Evolutionary conservation across 768 basidiomycete species (phyloP).

Genomic region (Tricholoma bakamatsutake): DNA sequence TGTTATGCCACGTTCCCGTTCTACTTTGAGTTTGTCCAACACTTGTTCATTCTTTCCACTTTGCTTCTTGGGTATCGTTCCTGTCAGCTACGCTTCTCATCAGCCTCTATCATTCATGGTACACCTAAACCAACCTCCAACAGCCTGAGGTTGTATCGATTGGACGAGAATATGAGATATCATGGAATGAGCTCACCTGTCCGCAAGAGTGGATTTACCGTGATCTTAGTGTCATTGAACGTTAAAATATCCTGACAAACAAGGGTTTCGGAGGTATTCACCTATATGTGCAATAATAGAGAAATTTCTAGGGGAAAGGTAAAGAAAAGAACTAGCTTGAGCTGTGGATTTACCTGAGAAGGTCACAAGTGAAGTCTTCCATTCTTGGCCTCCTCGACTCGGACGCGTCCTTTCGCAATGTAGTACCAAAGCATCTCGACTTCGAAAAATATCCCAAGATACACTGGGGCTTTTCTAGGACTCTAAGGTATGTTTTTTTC

Average conservation of each 20-base stretch:
- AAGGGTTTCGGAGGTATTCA: conserved; percentile 17
- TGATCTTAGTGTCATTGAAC: conserved; percentile 48
- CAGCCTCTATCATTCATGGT: conserved; percentile 8
- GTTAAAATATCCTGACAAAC: conserved; percentile 1
- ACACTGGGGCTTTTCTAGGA: conserved; percentile 13
- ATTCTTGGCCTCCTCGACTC: conserved; percentile 38
- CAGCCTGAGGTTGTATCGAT: conserved; percentile 36
- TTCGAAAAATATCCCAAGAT: conserved; percentile 1
- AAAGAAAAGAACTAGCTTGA: neutral
- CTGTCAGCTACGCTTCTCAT: conserved; percentile 60
- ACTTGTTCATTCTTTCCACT: conserved; percentile 77
- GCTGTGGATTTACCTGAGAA: conserved; percentile 49
- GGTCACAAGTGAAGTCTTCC: conserved; percentile 61
- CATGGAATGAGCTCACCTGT: conserved; percentile 45
- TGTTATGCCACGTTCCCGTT: conserved; percentile 94
- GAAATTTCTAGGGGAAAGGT: conserved; percentile 58
- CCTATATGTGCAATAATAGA: conserved; percentile 97
- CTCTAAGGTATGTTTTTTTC: conserved; percentile 22
- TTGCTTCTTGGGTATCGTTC: conserved; percentile 68
- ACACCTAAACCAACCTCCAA: conserved; percentile 52
- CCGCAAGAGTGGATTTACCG: conserved; percentile 93
- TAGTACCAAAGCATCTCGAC: conserved; percentile 25
- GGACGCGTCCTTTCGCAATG: conserved; percentile 22
- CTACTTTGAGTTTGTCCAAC: conserved; percentile 92
- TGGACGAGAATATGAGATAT: conserved; percentile 3